Evolutionary conservation across 2,329 filamentous ascomycete genomes (phyloP).

Genomic region (Penicillium italicum): DNA sequence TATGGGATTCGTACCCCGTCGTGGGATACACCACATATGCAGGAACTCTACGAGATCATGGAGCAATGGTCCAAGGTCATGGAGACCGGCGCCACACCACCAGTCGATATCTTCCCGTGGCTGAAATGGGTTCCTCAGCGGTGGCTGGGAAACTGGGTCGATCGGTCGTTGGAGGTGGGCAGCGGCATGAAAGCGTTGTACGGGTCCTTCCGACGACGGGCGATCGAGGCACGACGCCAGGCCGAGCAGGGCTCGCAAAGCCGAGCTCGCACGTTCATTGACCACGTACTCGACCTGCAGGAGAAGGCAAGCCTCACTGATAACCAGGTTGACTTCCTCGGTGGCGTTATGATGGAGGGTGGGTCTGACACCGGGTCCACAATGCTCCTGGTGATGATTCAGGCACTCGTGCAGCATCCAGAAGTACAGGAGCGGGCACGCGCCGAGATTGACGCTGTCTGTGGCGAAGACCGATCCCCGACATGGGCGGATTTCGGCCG

Average conservation of each 20-base stretch:
- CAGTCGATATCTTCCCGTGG: constrained; percentile 49
- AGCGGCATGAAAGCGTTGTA: neutral
- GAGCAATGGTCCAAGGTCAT: constrained; percentile 45
- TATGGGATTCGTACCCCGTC: neutral
- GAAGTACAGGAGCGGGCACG: neutral
- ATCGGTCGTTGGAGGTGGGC: neutral
- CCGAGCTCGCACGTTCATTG: neutral
- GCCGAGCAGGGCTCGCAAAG: neutral
- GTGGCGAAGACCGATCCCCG: neutral
- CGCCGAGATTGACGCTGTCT: neutral
- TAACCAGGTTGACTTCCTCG: constrained; percentile 19
- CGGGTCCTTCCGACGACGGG: neutral
- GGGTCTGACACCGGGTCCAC: constrained; percentile 42
- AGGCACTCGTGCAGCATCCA: constrained; percentile 13
- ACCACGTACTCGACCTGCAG: neutral
- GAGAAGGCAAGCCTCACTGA: neutral
- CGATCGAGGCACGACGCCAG: neutral
- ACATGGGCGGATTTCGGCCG: neutral
- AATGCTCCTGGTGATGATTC: constrained; percentile 32
- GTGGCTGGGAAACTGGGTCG: neutral
- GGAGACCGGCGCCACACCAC: constrained; percentile 49
- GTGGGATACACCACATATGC: constrained; percentile 30
- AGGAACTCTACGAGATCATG: constrained; percentile 42
- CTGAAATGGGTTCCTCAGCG: constrained; percentile 27
- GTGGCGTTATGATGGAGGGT: constrained; percentile 30